Conservation (phyloP, 2,329 filamentous ascomycete species). For the Scleromitrula shiraiana region DNA sequence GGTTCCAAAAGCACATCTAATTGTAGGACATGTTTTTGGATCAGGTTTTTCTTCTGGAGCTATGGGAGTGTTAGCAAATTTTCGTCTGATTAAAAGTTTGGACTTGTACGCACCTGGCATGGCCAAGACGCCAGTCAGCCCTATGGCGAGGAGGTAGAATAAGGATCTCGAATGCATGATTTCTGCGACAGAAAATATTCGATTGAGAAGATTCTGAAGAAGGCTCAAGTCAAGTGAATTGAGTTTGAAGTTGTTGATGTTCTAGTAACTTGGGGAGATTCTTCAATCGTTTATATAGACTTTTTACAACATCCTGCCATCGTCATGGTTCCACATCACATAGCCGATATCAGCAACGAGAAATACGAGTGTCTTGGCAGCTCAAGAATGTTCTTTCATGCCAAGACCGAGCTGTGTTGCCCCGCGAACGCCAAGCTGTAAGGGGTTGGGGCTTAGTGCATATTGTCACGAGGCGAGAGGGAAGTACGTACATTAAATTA, state of each 20-base stretch:
- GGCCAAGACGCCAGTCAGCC: conserved; percentile 3
- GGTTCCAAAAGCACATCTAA: conserved; percentile 8
- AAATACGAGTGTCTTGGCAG: conserved; percentile 7
- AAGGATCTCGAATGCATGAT: conserved; percentile 2
- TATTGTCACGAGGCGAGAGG: conserved; percentile 1
- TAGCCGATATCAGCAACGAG: conserved; percentile 3
- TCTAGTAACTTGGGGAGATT: not conserved
- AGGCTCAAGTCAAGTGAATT: not conserved
- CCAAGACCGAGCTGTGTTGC: conserved; percentile 6
- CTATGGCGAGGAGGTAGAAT: conserved; percentile 1
- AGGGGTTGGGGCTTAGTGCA: not conserved
- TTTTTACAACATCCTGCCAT: not conserved
- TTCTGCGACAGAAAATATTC: not conserved
- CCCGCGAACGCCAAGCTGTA: conserved; percentile 4
- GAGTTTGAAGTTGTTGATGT: not conserved
- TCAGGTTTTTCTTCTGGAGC: conserved; percentile 7
- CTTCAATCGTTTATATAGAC: not conserved
- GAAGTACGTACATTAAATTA: not conserved
- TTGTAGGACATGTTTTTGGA: conserved; percentile 11
- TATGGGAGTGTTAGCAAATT: not conserved
- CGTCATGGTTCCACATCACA: not conserved
- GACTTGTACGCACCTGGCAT: not conserved
- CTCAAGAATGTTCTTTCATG: not conserved
- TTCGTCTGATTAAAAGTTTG: not conserved
- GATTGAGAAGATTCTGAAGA: no score